A percentile compares a stretch with the other conserved stretches of the same genome.
These are phyloP conservation scores for Cercophora scortea DNA, from an alignment of 495 filamentous ascomycete genomes.

Conservation along the genomic window DNA sequence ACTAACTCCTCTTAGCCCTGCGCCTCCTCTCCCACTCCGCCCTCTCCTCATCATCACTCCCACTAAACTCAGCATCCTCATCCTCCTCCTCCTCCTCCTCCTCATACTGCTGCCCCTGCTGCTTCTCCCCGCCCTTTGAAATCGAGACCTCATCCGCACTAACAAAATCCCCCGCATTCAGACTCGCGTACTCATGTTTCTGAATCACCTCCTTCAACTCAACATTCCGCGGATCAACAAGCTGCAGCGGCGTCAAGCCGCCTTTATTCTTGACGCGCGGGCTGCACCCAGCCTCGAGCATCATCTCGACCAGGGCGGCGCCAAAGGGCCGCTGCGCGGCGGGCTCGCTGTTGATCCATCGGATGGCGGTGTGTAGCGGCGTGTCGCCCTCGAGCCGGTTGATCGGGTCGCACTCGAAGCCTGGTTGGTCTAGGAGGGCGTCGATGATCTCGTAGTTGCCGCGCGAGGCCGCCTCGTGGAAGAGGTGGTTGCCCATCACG, in stretches of 20 bases:
- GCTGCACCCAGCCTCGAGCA: slow-evolving; percentile 75
- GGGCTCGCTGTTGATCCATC: slow-evolving; percentile 64
- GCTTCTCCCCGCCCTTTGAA: slow-evolving; percentile 3
- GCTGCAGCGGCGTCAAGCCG: slow-evolving; percentile 57
- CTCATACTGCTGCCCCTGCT: neutral
- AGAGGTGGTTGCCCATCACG: slow-evolving; percentile 73
- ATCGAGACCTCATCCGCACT: slow-evolving; percentile 20
- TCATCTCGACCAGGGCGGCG: slow-evolving; percentile 68
- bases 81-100: slow-evolving; percentile 25
- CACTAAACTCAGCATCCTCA: slow-evolving; percentile 44
- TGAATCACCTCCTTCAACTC: slow-evolving; percentile 60
- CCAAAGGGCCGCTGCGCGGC: slow-evolving; percentile 55
- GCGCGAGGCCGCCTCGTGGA: slow-evolving; percentile 79
- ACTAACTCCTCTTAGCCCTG: slow-evolving; percentile 25
- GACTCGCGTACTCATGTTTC: slow-evolving; percentile 64
- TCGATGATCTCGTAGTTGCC: slow-evolving; percentile 94
- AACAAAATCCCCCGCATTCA: slow-evolving; percentile 45
- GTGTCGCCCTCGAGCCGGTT: slow-evolving; percentile 79
- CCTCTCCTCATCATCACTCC: slow-evolving; percentile 45
- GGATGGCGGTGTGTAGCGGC: slow-evolving; percentile 80
- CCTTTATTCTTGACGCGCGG: slow-evolving; percentile 55
- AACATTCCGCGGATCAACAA: slow-evolving; percentile 65
- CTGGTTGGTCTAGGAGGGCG: slow-evolving; percentile 84
- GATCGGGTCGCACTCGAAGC: slow-evolving; percentile 87
- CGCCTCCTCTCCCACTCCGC: slow-evolving; percentile 42